Conservation (phyloP, 805 yeast genomes). For the Saccharomycopsis sp. region DNA sequence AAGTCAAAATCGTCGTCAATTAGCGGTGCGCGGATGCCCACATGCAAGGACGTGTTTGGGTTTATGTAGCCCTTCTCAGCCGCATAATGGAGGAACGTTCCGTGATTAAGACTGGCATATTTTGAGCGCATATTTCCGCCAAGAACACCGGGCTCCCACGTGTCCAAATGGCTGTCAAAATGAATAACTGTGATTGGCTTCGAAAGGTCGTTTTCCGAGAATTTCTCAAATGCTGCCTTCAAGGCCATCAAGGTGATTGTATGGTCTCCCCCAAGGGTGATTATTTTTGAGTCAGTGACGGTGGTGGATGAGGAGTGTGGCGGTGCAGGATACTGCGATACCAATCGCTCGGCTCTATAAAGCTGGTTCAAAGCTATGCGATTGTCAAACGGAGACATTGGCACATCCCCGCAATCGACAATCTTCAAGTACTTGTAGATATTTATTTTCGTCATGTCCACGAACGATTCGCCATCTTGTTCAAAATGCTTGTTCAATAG, state of each 20-base stretch:
- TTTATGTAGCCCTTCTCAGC: slow-evolving; percentile 56
- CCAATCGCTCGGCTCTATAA: slow-evolving; percentile 49
- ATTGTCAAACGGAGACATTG: slow-evolving; percentile 64
- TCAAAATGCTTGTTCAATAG: slow-evolving; percentile 3
- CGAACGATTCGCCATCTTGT: neutral
- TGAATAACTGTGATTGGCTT: slow-evolving; percentile 61
- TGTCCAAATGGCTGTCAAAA: slow-evolving; percentile 81
- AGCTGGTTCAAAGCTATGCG: slow-evolving; percentile 55
- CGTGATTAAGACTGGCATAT: slow-evolving; percentile 68
- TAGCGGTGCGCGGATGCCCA: slow-evolving; percentile 70
- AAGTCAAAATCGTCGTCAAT: slow-evolving; percentile 52
- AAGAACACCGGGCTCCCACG: slow-evolving; percentile 59
- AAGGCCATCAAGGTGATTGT: slow-evolving; percentile 44
- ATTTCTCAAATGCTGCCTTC: slow-evolving; percentile 57
- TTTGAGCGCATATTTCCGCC: slow-evolving; percentile 47
- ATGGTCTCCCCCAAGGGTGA: slow-evolving; percentile 81
- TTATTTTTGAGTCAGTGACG: slow-evolving; percentile 48
- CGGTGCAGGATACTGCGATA: slow-evolving; percentile 29
- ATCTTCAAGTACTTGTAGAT: slow-evolving; percentile 26
- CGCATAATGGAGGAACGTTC: slow-evolving; percentile 66
- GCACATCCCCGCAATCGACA: slow-evolving; percentile 64
- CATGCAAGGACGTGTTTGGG: slow-evolving; percentile 56
- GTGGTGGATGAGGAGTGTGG: slow-evolving; percentile 14
- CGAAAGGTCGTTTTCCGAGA: slow-evolving; percentile 31
- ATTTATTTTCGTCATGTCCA: slow-evolving; percentile 1